These are phyloP conservation scores for Raphanus raphanistrum DNA, from an alignment of 345 rosid species.

Conservation along the genomic window DNA sequence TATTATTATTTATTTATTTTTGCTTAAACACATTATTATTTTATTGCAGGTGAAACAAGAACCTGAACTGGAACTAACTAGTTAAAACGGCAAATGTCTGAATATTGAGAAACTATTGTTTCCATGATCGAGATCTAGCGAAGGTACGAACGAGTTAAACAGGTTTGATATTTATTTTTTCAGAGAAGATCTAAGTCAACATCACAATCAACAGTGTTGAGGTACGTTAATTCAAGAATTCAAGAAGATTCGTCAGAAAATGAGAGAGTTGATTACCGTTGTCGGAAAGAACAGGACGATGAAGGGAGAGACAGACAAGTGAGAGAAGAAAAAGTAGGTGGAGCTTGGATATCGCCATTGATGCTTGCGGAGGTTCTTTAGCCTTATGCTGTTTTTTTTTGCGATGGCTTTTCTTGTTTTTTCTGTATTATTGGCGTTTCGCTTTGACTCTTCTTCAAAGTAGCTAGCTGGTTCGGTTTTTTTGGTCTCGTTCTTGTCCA, in stretches of 20 bases:
- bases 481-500: neutral
- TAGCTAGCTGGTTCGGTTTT: neutral
- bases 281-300: conserved; percentile 46
- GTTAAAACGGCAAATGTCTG: neutral
- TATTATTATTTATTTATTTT: no score
- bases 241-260: neutral
- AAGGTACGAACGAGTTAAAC: neutral
- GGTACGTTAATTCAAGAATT: neutral
- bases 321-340: conserved; percentile 25
- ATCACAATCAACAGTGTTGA: neutral
- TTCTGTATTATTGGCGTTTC: neutral
- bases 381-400: neutral
- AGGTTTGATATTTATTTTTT: neutral
- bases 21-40: neutral
- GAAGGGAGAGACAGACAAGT: conserved; percentile 37
- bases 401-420: neutral
- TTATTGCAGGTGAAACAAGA: neutral
- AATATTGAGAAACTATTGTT: neutral
- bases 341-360: conserved; percentile 54
- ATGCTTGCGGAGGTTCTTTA: neutral
- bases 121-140: neutral
- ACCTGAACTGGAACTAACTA: neutral
- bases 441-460: conserved; percentile 1
- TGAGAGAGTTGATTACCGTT: conserved; percentile 29
- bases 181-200: neutral